phyloP scores from a whole-genome alignment of 352 stramenopile genomes.

The Aphanomyces cochlioides region DNA sequence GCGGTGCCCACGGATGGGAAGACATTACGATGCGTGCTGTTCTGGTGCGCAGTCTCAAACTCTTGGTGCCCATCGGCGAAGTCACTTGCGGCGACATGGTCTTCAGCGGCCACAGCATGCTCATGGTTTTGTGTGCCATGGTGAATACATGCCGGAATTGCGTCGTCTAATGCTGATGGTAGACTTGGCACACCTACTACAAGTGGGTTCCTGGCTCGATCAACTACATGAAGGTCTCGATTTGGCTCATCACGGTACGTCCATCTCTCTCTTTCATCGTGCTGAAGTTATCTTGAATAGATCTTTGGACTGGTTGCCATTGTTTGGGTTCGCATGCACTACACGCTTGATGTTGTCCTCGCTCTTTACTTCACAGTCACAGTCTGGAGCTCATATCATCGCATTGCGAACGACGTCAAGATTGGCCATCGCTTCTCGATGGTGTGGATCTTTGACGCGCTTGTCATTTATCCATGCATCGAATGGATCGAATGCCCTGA shows the following conservation, averaged over 20 bases:
- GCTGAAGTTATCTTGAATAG: not conserved
- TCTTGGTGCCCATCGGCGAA: slow-evolving; percentile 26
- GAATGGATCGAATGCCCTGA: slow-evolving; percentile 30
- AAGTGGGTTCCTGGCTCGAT: slow-evolving; percentile 30
- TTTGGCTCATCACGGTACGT: slow-evolving; percentile 29
- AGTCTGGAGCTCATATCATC: slow-evolving; percentile 30
- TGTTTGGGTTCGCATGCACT: slow-evolving; percentile 31
- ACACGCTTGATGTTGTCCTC: slow-evolving; percentile 29
- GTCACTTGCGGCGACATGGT: slow-evolving; percentile 30
- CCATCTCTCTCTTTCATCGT: not conserved
- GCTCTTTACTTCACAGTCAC: slow-evolving; percentile 30
- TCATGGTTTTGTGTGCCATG: slow-evolving; percentile 30
- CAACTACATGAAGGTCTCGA: slow-evolving; percentile 31
- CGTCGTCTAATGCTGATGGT: not conserved
- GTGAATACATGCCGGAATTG: not conserved
- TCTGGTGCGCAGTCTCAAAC: slow-evolving; percentile 28
- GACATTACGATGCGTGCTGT: slow-evolving; percentile 31
- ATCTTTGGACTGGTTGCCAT: slow-evolving; percentile 23
- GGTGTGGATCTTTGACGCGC: slow-evolving; percentile 30
- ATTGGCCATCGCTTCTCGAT: slow-evolving; percentile 31
- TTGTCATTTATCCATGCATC: slow-evolving; percentile 29
- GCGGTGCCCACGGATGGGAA: slow-evolving; percentile 28
- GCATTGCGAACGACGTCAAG: slow-evolving; percentile 30
- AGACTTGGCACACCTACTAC: slow-evolving; percentile 32
- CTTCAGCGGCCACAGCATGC: slow-evolving; percentile 27